Conservation (phyloP, 2,329 filamentous ascomycete species). For the Emydomyces testavorans region DNA sequence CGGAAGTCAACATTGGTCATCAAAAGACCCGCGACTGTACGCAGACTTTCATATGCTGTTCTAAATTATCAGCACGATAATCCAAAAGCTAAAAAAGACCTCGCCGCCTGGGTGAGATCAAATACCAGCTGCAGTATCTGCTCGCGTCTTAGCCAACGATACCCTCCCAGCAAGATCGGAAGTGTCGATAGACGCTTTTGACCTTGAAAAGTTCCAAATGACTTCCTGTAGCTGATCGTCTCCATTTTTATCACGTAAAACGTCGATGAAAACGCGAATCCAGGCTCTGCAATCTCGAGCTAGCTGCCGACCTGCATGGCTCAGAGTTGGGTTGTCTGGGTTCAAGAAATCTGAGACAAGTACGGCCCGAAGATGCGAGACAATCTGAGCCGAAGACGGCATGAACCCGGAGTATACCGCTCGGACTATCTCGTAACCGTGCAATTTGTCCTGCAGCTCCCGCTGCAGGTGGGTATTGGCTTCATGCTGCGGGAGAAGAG, state of each 20-base stretch:
- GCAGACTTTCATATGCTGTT: constrained; percentile 65
- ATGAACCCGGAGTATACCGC: constrained; percentile 76
- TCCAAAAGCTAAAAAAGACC: not conserved
- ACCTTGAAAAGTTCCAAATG: constrained; percentile 69
- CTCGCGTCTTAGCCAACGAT: constrained; percentile 52
- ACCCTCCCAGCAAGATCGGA: constrained; percentile 52
- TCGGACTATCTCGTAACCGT: constrained; percentile 81
- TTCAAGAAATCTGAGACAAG: constrained; percentile 69
- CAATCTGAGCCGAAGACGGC: constrained; percentile 77
- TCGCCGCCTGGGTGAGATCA: constrained; percentile 4
- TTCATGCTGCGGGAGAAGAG: constrained; percentile 67
- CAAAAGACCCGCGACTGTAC: constrained; percentile 71
- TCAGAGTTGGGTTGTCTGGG: constrained; percentile 61
- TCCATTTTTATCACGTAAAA: constrained; percentile 70
- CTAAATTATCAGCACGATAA: constrained; percentile 14
- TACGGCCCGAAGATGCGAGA: constrained; percentile 67
- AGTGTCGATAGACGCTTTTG: constrained; percentile 57
- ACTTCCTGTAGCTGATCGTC: constrained; percentile 84
- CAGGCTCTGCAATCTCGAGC: constrained; percentile 60
- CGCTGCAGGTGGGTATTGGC: constrained; percentile 56
- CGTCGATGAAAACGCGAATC: constrained; percentile 68
- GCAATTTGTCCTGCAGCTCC: constrained; percentile 74
- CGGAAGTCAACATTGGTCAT: constrained; percentile 86
- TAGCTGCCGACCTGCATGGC: constrained; percentile 62
- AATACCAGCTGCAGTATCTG: constrained; percentile 58